phyloP scores from a whole-genome alignment of 257 asterid genomes.

The Nicotiana noctiflora region DNA sequence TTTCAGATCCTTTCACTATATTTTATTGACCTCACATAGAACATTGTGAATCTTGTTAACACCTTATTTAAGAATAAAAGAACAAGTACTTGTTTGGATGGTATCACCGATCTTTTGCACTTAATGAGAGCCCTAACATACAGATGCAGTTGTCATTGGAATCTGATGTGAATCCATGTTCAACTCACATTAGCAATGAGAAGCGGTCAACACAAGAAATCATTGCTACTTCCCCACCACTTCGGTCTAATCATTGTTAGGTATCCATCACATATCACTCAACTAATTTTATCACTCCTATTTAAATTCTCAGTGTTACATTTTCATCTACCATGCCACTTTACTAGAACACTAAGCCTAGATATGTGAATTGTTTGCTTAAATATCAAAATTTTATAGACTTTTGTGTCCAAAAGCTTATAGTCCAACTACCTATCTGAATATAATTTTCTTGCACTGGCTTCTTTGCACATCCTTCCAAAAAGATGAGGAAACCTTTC shows the following conservation, averaged over 20 bases:
- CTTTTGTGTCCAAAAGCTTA: background rate
- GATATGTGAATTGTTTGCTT: background rate
- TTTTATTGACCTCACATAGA: background rate
- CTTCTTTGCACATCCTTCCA: background rate
- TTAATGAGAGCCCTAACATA: background rate
- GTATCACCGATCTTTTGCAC: background rate
- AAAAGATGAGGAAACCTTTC: background rate
- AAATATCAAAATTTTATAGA: background rate
- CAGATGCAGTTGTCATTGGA: background rate
- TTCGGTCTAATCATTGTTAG: background rate
- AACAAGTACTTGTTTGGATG: background rate
- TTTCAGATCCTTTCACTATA: background rate
- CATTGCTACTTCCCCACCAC: background rate
- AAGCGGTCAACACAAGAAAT: background rate
- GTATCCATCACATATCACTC: background rate
- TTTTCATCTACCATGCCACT: background rate
- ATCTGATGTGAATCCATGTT: background rate
- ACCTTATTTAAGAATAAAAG: background rate
- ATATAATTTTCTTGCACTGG: background rate
- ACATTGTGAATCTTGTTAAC: background rate
- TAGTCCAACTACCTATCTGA: background rate
- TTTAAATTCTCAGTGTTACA: background rate
- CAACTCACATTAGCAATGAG: background rate
- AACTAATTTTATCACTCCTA: background rate
- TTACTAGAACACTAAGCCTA: background rate